Evolutionary conservation across 2,329 filamentous ascomycete genomes (phyloP), one percentile per base, ranked within the genome.

Genomic region (Cercospora sesami): DNA sequence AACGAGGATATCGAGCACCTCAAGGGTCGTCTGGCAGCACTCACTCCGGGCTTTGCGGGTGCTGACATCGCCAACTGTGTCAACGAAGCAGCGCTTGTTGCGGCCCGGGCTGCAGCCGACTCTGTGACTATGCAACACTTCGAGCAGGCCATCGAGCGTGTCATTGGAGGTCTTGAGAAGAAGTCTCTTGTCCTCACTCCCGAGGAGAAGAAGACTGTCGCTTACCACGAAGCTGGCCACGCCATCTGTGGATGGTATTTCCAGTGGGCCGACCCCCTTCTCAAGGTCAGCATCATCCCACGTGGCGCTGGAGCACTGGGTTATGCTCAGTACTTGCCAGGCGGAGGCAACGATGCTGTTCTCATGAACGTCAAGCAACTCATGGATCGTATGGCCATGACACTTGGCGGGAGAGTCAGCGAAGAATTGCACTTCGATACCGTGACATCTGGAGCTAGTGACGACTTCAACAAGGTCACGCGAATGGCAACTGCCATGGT

Each of bases 381-480:
- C 51, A 97, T 98, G 92, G 95, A 99, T 80, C 93, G 95, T 74
- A 99, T 99, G 95, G 95, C 95, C 72, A 99, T 99, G 95, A 97
- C 94, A 2, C 89, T 99, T 65, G 95, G 94, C 74, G 95, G 95
- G 1, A 93, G 95, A 72, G 91, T 99, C 26, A 95, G 91, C 21
- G 95, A 99, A 82, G 95, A 99, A 81, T 83, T 99, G 7, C 94
- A 99, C 82, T 99, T 99, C 81, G 90, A 95, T 36, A 96, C 93
- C 0, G 95, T 99, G 21, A 99, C 95, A 1, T 95, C 92, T 58
- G 95, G 95, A 66, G 95, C 94, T 21, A 94, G 90, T 64, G 95
- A 98, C 79, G 95, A 99, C 79, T 99, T 99, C 87, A 94, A 95
- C 82, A 99, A 99, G 83, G 95, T 98, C 48, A 97, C 95, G 2